Evolutionary conservation across 306 rosid species (phyloP), one percentile per base, ranked within the genome.

Genomic region (Benincasa hispida): DNA sequence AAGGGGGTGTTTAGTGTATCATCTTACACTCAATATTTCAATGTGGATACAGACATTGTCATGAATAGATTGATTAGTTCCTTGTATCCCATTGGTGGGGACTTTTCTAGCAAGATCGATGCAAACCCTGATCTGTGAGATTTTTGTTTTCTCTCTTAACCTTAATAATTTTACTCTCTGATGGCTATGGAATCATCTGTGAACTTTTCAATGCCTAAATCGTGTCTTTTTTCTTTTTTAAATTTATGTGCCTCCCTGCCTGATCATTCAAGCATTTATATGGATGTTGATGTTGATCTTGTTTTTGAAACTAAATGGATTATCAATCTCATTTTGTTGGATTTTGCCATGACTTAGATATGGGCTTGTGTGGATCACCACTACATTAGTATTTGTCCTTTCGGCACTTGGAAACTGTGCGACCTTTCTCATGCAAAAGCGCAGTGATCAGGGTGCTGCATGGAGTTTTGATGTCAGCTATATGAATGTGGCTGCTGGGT

Each of bases 71-170:
- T 95, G 82, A 88, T 89, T 60, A 87, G 91, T 85, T 89, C 99
- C 69, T 77, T 95, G 76, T 78, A 90, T 86, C 99, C 99, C 37
- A 81, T 81, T 79, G 85, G 83, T 73, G 91, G 96, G 68, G 99
- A 95, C 79, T 95, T 95, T 81, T 84, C 89, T 77, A 85, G 82
- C 93, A 95, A 89, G 84, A 92, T 95, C 77, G 97, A 92, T 79
- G 98, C 97, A 58, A 95, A 92, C 79, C 99, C 99, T 77, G 99
- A 95, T 79, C 83, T 95, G 99, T 95, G 81, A 82, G 99, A n/a
- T 80, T 50, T 81, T 72, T 39, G 19, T 69, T 72, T 12, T 68
- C 66, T 60, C 41, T 24, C 51, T 8, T 37, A 78, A 35, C n/a
- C 28, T 35, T 12, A 10, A 47, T 35, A 5, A 10, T 12, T 56